These are phyloP conservation scores for Avena sativa DNA, from an alignment of 176 grass and related monocot species.

Conservation along the genomic window DNA sequence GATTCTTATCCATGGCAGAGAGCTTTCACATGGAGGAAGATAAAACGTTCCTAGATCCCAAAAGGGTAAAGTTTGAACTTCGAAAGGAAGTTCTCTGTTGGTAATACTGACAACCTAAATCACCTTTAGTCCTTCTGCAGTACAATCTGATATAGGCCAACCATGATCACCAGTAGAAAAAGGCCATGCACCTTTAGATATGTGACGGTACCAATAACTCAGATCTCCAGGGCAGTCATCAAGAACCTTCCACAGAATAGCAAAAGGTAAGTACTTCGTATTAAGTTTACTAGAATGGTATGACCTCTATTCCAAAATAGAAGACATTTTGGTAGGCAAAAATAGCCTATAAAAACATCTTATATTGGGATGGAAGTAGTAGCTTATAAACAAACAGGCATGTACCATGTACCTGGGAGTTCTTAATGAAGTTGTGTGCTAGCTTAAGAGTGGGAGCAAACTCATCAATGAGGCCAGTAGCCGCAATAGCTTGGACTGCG, in stretches of 20 bases:
- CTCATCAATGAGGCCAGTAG: slow-evolving; percentile 70
- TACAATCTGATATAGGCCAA: slow-evolving; percentile 98
- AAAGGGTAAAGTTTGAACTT: neutral
- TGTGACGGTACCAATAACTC: slow-evolving; percentile 85
- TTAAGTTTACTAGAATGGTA: neutral
- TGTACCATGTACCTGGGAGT: slow-evolving; percentile 59
- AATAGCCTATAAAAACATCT: no score
- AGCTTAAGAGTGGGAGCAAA: slow-evolving; percentile 65
- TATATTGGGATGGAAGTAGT: neutral
- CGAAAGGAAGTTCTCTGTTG: neutral
- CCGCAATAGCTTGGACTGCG: slow-evolving; percentile 77
- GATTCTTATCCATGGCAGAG: neutral
- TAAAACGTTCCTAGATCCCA: neutral
- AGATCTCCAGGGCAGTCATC: slow-evolving; percentile 87
- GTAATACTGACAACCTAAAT: slow-evolving; percentile 5
- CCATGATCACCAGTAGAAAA: slow-evolving; percentile 93
- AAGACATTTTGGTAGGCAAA: no score
- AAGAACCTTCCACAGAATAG: slow-evolving; percentile 64
- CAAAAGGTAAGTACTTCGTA: slow-evolving; percentile 19
- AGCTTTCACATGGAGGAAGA: slow-evolving; percentile 17
- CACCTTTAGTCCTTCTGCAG: slow-evolving; percentile 92
- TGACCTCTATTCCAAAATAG: no score
- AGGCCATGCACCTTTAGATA: slow-evolving; percentile 98
- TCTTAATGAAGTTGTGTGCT: slow-evolving; percentile 79
- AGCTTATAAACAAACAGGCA: slow-evolving; percentile 15